phyloP scores from a whole-genome alignment of 345 rosid species.

The Salix koriyanagi region DNA sequence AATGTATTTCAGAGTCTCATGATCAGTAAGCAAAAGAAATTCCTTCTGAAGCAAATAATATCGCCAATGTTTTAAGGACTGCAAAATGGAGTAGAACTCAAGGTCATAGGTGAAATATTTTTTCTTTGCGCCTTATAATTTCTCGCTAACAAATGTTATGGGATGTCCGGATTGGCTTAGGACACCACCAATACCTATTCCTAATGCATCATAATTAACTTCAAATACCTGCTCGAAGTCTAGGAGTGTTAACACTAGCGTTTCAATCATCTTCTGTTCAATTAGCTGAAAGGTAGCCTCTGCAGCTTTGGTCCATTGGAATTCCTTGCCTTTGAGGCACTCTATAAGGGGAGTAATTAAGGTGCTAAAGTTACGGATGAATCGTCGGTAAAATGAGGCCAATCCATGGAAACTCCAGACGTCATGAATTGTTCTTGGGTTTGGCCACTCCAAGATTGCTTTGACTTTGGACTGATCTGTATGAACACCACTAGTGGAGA shows the following conservation, averaged over 20 bases:
- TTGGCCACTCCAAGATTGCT: not conserved
- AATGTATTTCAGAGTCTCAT: not conserved
- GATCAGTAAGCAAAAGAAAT: not conserved
- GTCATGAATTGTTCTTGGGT: not conserved
- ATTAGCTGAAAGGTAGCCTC: too few species aligned
- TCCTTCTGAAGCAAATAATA: not conserved
- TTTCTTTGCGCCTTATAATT: not conserved
- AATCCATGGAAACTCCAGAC: not conserved
- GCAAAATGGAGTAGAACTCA: not conserved
- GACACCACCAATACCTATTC: not conserved
- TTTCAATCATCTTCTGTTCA: too few species aligned
- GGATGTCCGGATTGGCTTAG: not conserved
- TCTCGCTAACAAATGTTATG: not conserved
- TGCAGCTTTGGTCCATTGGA: not conserved
- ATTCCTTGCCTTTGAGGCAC: not conserved
- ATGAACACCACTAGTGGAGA: not conserved
- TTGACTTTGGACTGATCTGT: not conserved
- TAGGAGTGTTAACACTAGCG: too few species aligned
- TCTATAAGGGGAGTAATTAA: not conserved
- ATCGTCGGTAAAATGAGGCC: not conserved
- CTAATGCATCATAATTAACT: not conserved
- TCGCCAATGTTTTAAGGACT: not conserved
- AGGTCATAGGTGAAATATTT: not conserved
- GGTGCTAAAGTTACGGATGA: not conserved
- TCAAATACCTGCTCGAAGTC: not conserved